phyloP scores from a whole-genome alignment of 768 basidiomycete genomes.

The Mycena capillaripes region DNA sequence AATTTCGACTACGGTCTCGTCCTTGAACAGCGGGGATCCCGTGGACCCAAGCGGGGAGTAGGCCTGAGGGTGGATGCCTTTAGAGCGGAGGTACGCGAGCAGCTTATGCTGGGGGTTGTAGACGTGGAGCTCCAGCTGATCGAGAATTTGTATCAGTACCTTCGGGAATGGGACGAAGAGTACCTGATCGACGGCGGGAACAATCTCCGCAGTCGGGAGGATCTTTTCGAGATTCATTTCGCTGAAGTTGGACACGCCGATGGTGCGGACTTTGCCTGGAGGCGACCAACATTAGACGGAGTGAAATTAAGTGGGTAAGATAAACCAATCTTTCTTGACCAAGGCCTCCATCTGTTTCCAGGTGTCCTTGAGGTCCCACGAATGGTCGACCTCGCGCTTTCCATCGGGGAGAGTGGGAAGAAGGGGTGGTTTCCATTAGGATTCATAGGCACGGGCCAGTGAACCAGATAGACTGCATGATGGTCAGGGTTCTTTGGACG shows the following conservation, averaged over 20 bases:
- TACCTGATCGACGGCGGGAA: conserved; percentile 83
- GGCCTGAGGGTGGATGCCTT: conserved; percentile 80
- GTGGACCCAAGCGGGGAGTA: conserved; percentile 87
- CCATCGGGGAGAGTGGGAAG: conserved; percentile 75
- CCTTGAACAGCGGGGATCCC: conserved; percentile 73
- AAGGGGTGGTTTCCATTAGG: conserved; percentile 74
- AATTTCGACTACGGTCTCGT: conserved; percentile 71
- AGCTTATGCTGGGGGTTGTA: conserved; percentile 84
- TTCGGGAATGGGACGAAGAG: not conserved
- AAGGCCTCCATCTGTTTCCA: conserved; percentile 90
- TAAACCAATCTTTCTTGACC: conserved; percentile 66
- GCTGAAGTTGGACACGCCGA: conserved; percentile 86
- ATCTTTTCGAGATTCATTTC: conserved; percentile 78
- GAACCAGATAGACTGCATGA: conserved; percentile 71
- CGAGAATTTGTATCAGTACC: not conserved
- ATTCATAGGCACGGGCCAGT: conserved; percentile 87
- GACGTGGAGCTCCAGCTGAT: conserved; percentile 78
- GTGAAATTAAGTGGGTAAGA: conserved; percentile 19
- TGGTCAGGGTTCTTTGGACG: conserved; percentile 19
- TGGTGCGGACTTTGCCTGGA: conserved; percentile 73
- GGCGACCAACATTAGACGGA: conserved; percentile 13
- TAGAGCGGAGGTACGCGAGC: conserved; percentile 69
- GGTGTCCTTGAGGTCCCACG: conserved; percentile 78
- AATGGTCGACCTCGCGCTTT: conserved; percentile 74
- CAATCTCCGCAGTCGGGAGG: conserved; percentile 73